Evolutionary conservation across 1,284 basidiomycete species (phyloP).

Genomic region (Pholiota adiposa): DNA sequence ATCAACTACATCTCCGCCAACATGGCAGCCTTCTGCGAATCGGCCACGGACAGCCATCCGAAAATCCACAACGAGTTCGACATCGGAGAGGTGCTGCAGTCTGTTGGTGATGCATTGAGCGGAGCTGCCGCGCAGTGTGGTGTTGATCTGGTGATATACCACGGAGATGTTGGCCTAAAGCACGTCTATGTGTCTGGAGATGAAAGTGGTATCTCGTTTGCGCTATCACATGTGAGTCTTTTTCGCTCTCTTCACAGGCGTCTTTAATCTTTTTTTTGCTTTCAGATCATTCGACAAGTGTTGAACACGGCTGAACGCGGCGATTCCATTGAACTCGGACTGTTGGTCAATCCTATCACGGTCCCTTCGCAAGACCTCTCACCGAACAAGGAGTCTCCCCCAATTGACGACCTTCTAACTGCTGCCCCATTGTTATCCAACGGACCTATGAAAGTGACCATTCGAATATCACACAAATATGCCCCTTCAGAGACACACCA

Average conservation of each 20-base stretch:
- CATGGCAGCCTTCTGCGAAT: conserved; percentile 54
- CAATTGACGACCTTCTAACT: conserved; percentile 18
- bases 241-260: conserved; percentile 7
- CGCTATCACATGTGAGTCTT: conserved; percentile 78
- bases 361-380: neutral
- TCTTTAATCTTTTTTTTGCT: conserved; percentile 7
- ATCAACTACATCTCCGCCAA: conserved; percentile 90
- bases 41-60: neutral
- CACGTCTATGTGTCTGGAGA: conserved; percentile 86
- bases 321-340: conserved; percentile 88
- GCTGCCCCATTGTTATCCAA: conserved; percentile 19
- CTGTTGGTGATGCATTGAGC: conserved; percentile 79
- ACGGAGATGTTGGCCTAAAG: conserved; percentile 84
- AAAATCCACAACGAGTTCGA: conserved; percentile 42
- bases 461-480: conserved; percentile 45
- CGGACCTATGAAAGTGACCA: conserved; percentile 36
- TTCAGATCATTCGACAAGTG: conserved; percentile 84
- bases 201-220: conserved; percentile 81
- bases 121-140: conserved; percentile 83
- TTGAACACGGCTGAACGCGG: conserved; percentile 68
- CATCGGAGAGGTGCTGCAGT: conserved; percentile 52
- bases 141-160: conserved; percentile 88
- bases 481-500: conserved; percentile 24
- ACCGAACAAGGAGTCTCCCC: conserved; percentile 14
- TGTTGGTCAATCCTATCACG: conserved; percentile 60